A percentile compares a stretch with the other conserved stretches of the same genome.
Conservation (phyloP, 2,329 filamentous ascomycete species). For the Geosmithia flava region DNA sequence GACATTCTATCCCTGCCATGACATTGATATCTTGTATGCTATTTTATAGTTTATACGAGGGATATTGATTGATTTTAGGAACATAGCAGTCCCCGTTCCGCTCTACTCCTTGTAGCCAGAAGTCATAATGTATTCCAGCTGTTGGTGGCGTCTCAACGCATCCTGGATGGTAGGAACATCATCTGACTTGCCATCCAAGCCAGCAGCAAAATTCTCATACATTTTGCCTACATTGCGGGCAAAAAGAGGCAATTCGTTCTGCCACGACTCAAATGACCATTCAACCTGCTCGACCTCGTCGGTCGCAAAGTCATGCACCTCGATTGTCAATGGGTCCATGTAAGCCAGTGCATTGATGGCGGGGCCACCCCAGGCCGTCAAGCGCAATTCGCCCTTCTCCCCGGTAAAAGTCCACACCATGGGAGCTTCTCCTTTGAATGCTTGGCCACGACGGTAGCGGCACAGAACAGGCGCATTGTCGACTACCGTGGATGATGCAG, state of each 20-base stretch:
- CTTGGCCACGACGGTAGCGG: constrained; percentile 32
- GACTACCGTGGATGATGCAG: constrained; percentile 7
- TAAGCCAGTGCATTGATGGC: constrained; percentile 18
- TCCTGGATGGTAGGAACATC: constrained; percentile 22
- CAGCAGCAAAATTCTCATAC: constrained; percentile 41
- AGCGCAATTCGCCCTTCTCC: constrained; percentile 34
- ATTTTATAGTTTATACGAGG: no score
- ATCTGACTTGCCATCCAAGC: constrained; percentile 4
- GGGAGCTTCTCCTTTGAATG: constrained; percentile 31
- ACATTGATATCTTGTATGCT: background rate
- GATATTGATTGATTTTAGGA: no score
- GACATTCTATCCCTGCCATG: constrained; percentile 24
- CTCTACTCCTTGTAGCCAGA: background rate
- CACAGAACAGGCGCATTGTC: constrained; percentile 26
- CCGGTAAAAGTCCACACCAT: constrained; percentile 38
- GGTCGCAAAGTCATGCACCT: constrained; percentile 36
- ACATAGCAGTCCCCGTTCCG: no score
- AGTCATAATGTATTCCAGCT: constrained; percentile 20
- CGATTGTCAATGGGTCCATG: constrained; percentile 27
- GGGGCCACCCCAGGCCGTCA: constrained; percentile 17
- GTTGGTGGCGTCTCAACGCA: constrained; percentile 31
- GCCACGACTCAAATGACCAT: constrained; percentile 33
- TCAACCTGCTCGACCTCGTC: constrained; percentile 27
- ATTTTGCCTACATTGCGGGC: constrained; percentile 38
- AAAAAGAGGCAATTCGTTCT: constrained; percentile 27